These are phyloP conservation scores for Crithidia expoeki DNA, from an alignment of 208 protist species.

Conservation along the genomic window DNA sequence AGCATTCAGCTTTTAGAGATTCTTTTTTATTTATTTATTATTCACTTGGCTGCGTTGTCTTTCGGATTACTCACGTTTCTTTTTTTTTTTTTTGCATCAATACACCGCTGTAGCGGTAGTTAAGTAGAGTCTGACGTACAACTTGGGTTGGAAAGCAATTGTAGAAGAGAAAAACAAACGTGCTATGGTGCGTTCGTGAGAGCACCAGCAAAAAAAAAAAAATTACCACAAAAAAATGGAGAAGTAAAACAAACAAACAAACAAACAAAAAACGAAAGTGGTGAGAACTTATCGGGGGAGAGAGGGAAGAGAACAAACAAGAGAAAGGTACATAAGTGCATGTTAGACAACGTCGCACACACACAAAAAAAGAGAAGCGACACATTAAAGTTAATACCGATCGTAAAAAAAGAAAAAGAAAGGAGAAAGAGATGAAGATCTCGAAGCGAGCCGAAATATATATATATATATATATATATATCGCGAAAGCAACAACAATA, in stretches of 20 bases:
- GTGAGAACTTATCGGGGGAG: background rate
- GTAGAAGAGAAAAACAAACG: constrained; percentile 12
- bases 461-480: no score
- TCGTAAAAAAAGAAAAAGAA: no score
- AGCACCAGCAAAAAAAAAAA: constrained; percentile 1
- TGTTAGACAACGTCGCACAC: background rate
- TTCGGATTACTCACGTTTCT: no score
- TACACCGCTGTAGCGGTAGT: no score
- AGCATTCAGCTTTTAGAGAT: no score
- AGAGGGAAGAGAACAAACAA: constrained; percentile 2
- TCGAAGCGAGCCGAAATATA: background rate
- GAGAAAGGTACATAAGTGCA: constrained; percentile 2
- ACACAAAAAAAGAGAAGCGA: constrained; percentile 1
- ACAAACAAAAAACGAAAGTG: background rate
- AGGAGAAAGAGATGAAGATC: no score
- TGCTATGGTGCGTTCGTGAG: background rate
- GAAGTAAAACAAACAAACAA: background rate
- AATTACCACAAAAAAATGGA: background rate
- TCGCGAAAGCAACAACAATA: no score
- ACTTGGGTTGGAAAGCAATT: background rate
- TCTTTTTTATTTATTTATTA: no score
- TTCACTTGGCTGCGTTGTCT: no score
- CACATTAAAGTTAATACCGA: background rate
- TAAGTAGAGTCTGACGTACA: no score
- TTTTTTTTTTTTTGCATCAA: no score